These are phyloP conservation scores for Pichia sp. DNA, from an alignment of 1,139 yeast species.

Conservation along the genomic window DNA sequence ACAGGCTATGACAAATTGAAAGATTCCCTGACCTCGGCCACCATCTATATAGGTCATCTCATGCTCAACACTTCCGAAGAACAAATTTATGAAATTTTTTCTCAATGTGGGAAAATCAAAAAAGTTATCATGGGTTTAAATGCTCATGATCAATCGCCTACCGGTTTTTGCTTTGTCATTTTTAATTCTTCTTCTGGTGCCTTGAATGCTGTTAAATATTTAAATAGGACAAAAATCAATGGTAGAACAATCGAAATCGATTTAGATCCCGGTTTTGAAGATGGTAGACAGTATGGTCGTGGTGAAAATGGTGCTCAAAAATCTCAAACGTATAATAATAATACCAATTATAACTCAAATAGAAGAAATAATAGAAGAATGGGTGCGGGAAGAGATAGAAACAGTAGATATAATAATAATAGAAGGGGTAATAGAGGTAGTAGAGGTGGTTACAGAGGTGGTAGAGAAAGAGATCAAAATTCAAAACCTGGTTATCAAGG, in stretches of 20 bases:
- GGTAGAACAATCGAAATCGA: slow-evolving; percentile 77
- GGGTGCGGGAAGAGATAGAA: too few relatives aligned
- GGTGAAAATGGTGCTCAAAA: slow-evolving; percentile 85
- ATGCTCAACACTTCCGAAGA: slow-evolving; percentile 91
- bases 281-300: slow-evolving; percentile 92
- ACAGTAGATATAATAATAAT: slow-evolving; percentile 16
- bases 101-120: slow-evolving; percentile 70
- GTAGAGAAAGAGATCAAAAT: slow-evolving; percentile 17
- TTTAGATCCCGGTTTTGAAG: slow-evolving; percentile 89
- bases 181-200: slow-evolving; percentile 65
- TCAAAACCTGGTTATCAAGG: too few relatives aligned
- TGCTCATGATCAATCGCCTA: slow-evolving; percentile 80
- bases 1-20: slow-evolving; percentile 50
- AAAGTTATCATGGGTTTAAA: slow-evolving; percentile 91
- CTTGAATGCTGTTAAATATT: slow-evolving; percentile 70
- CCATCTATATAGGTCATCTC: slow-evolving; percentile 82
- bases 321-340: slow-evolving; percentile 22
- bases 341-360: too few relatives aligned
- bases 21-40: slow-evolving; percentile 57
- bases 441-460: slow-evolving; percentile 28
- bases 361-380: slow-evolving; percentile 13
- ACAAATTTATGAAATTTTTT: slow-evolving; percentile 79
- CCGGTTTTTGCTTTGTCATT: slow-evolving; percentile 91
- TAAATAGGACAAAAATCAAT: slow-evolving; percentile 76
- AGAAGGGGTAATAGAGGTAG: slow-evolving; percentile 16